phyloP scores from a whole-genome alignment of 495 filamentous ascomycete species.

The Friedmanniomyces simplex region DNA sequence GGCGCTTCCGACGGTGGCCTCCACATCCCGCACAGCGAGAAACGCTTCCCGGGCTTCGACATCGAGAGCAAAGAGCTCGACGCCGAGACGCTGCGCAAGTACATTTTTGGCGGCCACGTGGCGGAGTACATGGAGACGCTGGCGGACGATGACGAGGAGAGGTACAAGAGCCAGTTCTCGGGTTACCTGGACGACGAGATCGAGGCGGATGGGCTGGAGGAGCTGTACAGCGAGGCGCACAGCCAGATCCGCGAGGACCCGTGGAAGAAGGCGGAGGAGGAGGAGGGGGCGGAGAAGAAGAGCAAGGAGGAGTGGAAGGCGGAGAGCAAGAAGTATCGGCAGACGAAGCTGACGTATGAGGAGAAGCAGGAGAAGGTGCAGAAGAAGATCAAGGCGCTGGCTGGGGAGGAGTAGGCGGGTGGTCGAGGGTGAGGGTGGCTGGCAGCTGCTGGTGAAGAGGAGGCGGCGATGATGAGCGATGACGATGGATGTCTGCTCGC shows the following conservation, averaged over 20 bases:
- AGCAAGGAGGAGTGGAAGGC: constrained; percentile 93
- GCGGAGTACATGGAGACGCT: constrained; percentile 99
- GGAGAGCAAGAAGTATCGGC: constrained; percentile 82
- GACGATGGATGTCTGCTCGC: no score
- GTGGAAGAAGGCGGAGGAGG: constrained; percentile 83
- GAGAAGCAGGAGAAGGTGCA: constrained; percentile 71
- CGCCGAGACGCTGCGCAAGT: constrained; percentile 90
- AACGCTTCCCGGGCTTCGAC: constrained; percentile 97
- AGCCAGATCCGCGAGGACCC: constrained; percentile 95
- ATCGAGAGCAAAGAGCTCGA: constrained; percentile 95
- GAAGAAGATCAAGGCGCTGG: constrained; percentile 56
- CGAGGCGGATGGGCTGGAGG: constrained; percentile 95
- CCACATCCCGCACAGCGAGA: constrained; percentile 94
- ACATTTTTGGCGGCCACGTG: constrained; percentile 97
- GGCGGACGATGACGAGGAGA: constrained; percentile 99
- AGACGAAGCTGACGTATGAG: constrained; percentile 63
- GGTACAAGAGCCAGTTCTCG: constrained; percentile 94
- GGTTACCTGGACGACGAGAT: constrained; percentile 94
- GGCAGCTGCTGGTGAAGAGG: background rate
- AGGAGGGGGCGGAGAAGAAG: constrained; percentile 58
- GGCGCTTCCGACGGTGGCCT: constrained; percentile 97
- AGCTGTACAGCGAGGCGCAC: constrained; percentile 90
- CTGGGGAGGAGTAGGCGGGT: constrained; percentile 36
- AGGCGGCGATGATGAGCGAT: no score
- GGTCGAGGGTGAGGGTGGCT: background rate